These are phyloP conservation scores for Hemileia vastatrix DNA, from an alignment of 1,284 basidiomycete species.

Conservation along the genomic window DNA sequence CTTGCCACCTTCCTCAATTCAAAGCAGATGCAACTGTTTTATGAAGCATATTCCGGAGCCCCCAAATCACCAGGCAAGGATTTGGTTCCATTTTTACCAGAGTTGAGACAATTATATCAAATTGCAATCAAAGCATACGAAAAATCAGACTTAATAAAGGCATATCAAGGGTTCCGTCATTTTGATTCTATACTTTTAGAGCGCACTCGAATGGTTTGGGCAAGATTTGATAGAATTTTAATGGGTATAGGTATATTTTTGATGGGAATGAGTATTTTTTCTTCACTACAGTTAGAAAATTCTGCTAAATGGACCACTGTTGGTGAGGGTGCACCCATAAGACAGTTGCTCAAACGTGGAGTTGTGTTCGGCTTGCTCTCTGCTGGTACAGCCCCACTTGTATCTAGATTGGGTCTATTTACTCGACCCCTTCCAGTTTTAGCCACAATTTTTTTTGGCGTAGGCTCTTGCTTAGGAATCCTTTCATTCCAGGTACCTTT, in stretches of 20 bases:
- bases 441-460: constrained; percentile 20
- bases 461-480: constrained; percentile 5
- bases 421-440: constrained; percentile 24
- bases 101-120: constrained; percentile 34
- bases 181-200: constrained; percentile 12
- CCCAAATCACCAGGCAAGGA: constrained; percentile 60
- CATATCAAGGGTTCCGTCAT: constrained; percentile 3
- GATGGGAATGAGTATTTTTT: constrained; percentile 42
- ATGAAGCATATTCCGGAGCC: constrained; percentile 58
- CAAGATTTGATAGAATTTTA: constrained; percentile 72
- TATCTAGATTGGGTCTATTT: constrained; percentile 1
- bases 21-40: constrained; percentile 65
- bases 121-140: constrained; percentile 32
- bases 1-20: constrained; percentile 64
- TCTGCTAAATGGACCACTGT: neutral
- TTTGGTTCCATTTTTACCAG: constrained; percentile 47
- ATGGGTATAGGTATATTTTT: constrained; percentile 58
- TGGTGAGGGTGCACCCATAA: neutral
- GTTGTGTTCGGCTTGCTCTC: neutral
- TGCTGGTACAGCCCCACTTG: no score
- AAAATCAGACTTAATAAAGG: neutral
- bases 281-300: neutral
- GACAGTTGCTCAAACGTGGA: neutral
- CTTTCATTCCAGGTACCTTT: neutral
- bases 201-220: constrained; percentile 70